Conservation (phyloP, 129 eudicot genomes). For the sunflower (Helianthus annuus) region DNA sequence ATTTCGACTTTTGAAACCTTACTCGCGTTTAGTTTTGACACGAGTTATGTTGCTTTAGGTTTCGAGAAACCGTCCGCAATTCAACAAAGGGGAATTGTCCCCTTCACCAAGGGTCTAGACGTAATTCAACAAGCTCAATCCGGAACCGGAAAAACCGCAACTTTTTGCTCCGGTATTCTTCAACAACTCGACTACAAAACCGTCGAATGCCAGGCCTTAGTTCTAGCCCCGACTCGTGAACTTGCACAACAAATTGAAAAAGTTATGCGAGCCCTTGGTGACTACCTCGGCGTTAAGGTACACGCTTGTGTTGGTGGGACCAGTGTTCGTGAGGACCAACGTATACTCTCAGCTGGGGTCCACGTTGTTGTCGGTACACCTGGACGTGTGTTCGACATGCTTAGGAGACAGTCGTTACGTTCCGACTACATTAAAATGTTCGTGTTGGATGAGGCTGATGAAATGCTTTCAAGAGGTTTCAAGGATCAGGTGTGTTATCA, state of each 20-base stretch:
- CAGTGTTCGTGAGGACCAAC: conserved; percentile 39
- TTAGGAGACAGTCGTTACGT: conserved; percentile 31
- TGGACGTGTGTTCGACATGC: conserved; percentile 41
- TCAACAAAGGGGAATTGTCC: conserved; percentile 35
- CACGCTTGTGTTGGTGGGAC: conserved; percentile 38
- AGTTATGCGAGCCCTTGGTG: conserved; percentile 32
- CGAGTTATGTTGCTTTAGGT: conserved; percentile 8
- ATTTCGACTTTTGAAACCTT: neutral
- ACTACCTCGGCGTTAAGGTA: conserved; percentile 33
- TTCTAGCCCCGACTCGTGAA: conserved; percentile 30
- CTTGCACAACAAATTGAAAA: conserved; percentile 31
- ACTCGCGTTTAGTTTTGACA: neutral
- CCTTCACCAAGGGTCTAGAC: conserved; percentile 31
- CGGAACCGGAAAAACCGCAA: conserved; percentile 35
- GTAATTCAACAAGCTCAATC: conserved; percentile 34
- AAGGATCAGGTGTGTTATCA: conserved; percentile 33
- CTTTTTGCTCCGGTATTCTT: conserved; percentile 33
- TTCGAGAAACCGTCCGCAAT: conserved; percentile 38
- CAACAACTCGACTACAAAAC: conserved; percentile 28
- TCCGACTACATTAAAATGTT: conserved; percentile 37
- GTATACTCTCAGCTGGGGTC: conserved; percentile 34
- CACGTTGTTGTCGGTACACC: conserved; percentile 42
- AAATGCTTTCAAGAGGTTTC: conserved; percentile 42
- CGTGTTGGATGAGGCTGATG: conserved; percentile 43
- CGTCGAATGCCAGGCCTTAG: conserved; percentile 28